A percentile compares a stretch with the other conserved stretches of the same genome.
These are phyloP conservation scores for Lasiosphaeriaceae sp. DNA, from an alignment of 495 filamentous ascomycete species.

Conservation along the genomic window DNA sequence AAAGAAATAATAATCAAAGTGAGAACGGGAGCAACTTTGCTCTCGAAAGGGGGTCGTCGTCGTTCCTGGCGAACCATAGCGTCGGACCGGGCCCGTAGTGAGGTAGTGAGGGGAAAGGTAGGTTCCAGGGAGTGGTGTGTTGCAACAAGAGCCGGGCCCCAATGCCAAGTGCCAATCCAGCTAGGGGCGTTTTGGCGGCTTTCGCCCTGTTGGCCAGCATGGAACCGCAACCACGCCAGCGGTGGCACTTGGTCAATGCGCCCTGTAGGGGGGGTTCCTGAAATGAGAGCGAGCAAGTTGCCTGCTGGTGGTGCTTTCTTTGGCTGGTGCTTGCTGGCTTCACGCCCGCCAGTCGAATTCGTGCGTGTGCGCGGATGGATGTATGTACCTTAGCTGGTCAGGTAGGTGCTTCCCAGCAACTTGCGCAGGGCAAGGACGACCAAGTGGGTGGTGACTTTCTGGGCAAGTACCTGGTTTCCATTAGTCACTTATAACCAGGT, in stretches of 20 bases:
- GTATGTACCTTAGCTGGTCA: too few species aligned
- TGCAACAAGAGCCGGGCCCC: too few species aligned
- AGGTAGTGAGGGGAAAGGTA: background rate
- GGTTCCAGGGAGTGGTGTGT: too few species aligned
- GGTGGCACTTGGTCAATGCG: conserved; percentile 4
- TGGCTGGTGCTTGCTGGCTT: too few species aligned
- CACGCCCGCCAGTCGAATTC: background rate
- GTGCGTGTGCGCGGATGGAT: background rate
- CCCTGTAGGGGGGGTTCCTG: conserved; percentile 7
- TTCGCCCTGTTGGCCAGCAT: background rate
- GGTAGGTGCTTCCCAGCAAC: background rate
- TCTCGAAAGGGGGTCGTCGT: background rate
- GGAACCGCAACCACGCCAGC: background rate
- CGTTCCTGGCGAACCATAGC: background rate
- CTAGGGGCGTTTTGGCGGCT: background rate
- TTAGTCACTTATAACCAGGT: conserved; percentile 28
- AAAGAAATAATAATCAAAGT: background rate
- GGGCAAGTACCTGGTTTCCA: conserved; percentile 22
- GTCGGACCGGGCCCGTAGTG: background rate
- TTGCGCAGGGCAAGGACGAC: conserved; percentile 7
- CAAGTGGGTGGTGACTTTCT: conserved; percentile 18
- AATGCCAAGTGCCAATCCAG: background rate
- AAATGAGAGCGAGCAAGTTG: conserved; percentile 1
- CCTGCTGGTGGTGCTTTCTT: too few species aligned
- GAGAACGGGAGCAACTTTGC: background rate